Conservation (phyloP, 176 grass and related monocot genomes). For the Oryza punctata region DNA sequence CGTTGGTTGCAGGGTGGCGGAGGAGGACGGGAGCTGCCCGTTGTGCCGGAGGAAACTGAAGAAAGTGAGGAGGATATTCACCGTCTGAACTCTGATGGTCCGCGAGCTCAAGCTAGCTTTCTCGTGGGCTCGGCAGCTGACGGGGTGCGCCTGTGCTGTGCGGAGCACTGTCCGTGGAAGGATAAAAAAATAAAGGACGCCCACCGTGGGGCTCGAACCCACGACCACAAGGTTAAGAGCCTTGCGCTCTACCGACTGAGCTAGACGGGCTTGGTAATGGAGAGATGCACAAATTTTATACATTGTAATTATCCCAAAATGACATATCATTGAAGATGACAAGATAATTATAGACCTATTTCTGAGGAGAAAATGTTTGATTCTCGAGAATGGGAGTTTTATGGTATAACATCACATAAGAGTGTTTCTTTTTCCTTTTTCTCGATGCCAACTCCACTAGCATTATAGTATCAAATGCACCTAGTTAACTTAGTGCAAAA, state of each 20-base stretch:
- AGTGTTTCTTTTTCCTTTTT: no score
- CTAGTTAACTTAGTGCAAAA: no score
- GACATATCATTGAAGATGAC: no score
- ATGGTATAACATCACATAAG: neutral
- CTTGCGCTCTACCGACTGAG: conserved; percentile 53
- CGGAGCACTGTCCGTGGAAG: no score
- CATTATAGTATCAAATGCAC: no score
- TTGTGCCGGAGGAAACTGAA: conserved; percentile 75
- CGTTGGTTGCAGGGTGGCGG: conserved; percentile 58
- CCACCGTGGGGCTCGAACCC: conserved; percentile 79
- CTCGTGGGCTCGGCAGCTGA: no score
- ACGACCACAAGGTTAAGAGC: conserved; percentile 52
- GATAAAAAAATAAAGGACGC: neutral
- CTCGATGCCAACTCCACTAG: no score
- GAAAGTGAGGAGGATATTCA: conserved; percentile 80
- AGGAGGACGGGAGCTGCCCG: conserved; percentile 60
- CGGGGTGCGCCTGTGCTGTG: no score
- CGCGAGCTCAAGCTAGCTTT: no score
- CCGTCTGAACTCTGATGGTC: conserved; percentile 37
- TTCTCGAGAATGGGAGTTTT: neutral
- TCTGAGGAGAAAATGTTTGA: neutral
- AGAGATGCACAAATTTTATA: no score
- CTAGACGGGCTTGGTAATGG: conserved; percentile 22
- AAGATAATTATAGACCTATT: neutral
- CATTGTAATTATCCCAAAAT: accelerated